phyloP scores from a whole-genome alignment of 2,329 filamentous ascomycete genomes.

The Aspergillus sp. region DNA sequence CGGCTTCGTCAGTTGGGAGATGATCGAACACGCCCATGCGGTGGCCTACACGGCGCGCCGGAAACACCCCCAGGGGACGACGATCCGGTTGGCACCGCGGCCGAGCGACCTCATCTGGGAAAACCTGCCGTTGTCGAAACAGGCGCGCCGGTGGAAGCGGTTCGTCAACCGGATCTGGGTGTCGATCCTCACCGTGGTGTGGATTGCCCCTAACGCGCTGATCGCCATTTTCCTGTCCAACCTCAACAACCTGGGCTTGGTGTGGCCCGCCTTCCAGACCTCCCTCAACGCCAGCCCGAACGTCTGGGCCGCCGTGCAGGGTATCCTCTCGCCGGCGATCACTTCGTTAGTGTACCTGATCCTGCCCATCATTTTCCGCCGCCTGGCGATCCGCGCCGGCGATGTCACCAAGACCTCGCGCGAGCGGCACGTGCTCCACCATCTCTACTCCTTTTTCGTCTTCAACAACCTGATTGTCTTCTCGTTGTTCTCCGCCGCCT shows the following conservation, averaged over 20 bases:
- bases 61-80: constrained; percentile 77
- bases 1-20: constrained; percentile 91
- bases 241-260: constrained; percentile 71
- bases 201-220: constrained; percentile 88
- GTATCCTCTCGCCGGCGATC: constrained; percentile 83
- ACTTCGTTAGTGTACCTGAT: constrained; percentile 85
- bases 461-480: constrained; percentile 97
- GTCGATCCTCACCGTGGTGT: constrained; percentile 73
- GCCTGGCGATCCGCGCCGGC: constrained; percentile 77
- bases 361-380: constrained; percentile 87
- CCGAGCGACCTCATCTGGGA: constrained; percentile 96
- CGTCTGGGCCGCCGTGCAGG: constrained; percentile 85
- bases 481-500: constrained; percentile 83
- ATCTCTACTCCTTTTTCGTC: constrained; percentile 92
- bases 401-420: constrained; percentile 90
- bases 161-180: constrained; percentile 86
- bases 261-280: constrained; percentile 74
- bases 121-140: constrained; percentile 73
- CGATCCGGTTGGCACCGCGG: constrained; percentile 74
- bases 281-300: constrained; percentile 62
- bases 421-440: constrained; percentile 85
- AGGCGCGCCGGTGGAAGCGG: constrained; percentile 68
- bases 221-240: constrained; percentile 94
- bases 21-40: constrained; percentile 81
- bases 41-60: constrained; percentile 80